Conservation (phyloP, 2,329 filamentous ascomycete species). For the Phaeophleospora eucalypticola region DNA sequence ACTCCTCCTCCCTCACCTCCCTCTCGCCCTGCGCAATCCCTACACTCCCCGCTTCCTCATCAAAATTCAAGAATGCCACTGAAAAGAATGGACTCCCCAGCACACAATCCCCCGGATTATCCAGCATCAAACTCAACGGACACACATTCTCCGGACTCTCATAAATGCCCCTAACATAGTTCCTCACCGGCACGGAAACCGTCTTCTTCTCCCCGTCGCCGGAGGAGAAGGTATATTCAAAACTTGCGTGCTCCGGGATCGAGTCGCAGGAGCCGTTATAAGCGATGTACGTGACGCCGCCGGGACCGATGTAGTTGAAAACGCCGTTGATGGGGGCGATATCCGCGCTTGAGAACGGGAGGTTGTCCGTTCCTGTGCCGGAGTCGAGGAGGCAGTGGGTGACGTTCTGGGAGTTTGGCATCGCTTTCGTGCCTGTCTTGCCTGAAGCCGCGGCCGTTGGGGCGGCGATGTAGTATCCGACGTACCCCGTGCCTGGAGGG, state of each 20-base stretch:
- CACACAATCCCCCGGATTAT: conserved; percentile 25
- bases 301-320: not conserved
- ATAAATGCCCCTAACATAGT: conserved; percentile 33
- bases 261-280: conserved; percentile 2
- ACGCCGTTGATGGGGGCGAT: not conserved
- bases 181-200: conserved; percentile 31
- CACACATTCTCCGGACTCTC: conserved; percentile 17
- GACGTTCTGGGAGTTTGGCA: not conserved
- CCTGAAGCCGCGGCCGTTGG: not conserved
- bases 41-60: conserved; percentile 31
- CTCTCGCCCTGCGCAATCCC: conserved; percentile 36
- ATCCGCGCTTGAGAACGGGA: not conserved
- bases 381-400: conserved; percentile 4
- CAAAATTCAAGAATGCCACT: conserved; percentile 32
- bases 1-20: too few species aligned
- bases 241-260: not conserved
- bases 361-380: not conserved
- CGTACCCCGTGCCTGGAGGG: not conserved
- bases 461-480: conserved; percentile 1
- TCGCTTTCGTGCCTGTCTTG: not conserved
- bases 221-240: not conserved
- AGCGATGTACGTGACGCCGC: not conserved
- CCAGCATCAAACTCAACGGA: conserved; percentile 30
- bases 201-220: not conserved
- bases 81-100: conserved; percentile 34